Conservation (phyloP, 805 yeast genomes). For the Saccharomycopsis olivae region DNA sequence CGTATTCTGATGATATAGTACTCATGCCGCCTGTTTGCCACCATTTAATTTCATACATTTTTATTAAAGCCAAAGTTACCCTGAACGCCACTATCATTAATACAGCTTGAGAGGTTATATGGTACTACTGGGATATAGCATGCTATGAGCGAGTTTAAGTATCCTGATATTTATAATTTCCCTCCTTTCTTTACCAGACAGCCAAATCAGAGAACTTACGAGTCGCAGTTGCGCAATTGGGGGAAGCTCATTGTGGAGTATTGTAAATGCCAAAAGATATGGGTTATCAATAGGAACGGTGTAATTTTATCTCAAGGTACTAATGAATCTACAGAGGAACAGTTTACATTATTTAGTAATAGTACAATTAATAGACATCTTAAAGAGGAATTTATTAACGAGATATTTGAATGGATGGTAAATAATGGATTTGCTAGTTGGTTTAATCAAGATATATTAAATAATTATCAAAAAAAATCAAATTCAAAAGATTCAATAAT, state of each 20-base stretch:
- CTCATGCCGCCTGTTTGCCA: too few species aligned
- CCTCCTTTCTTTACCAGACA: constrained; percentile 92
- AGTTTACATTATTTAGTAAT: constrained; percentile 38
- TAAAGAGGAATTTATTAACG: constrained; percentile 41
- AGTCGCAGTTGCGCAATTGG: constrained; percentile 79
- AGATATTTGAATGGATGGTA: constrained; percentile 49
- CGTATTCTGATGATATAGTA: constrained; percentile 58
- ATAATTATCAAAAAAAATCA: constrained; percentile 39
- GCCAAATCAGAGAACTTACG: constrained; percentile 69
- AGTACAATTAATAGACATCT: constrained; percentile 40
- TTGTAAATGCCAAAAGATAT: constrained; percentile 45
- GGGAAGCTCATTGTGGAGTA: constrained; percentile 47
- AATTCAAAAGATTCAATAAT: constrained; percentile 45
- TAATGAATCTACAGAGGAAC: constrained; percentile 17
- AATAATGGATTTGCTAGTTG: constrained; percentile 42
- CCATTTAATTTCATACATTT: not conserved
- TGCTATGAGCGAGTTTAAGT: constrained; percentile 20
- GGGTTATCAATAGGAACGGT: constrained; percentile 38
- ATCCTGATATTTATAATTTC: constrained; percentile 55
- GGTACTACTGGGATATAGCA: too few species aligned
- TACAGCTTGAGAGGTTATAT: too few species aligned
- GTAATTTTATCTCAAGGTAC: constrained; percentile 21
- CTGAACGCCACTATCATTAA: too few species aligned
- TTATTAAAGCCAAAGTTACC: too few species aligned
- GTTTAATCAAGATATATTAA: constrained; percentile 18